These are phyloP conservation scores for Bipolaris oryzae DNA, from an alignment of 2,329 filamentous ascomycete species.

Conservation along the genomic window DNA sequence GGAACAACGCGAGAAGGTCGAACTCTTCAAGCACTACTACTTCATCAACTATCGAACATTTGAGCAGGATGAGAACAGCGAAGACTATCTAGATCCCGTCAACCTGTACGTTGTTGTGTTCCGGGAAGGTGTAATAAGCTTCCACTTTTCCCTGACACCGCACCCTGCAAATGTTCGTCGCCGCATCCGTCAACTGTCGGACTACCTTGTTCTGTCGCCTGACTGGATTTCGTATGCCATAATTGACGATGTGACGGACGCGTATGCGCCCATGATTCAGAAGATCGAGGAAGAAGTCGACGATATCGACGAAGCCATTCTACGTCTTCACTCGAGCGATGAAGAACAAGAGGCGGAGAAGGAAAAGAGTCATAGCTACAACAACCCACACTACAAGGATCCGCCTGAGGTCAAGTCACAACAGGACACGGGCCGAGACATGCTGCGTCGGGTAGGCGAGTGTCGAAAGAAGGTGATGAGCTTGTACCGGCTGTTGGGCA, in stretches of 20 bases:
- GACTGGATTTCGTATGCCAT: slow-evolving; percentile 99
- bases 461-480: slow-evolving; percentile 98
- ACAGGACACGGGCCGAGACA: slow-evolving; percentile 67
- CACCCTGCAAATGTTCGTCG: slow-evolving; percentile 95
- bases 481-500: slow-evolving; percentile 87
- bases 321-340: slow-evolving; percentile 74
- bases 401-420: slow-evolving; percentile 50
- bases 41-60: slow-evolving; percentile 99
- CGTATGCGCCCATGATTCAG: slow-evolving; percentile 90
- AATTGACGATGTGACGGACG: slow-evolving; percentile 98
- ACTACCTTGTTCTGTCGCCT: slow-evolving; percentile 89
- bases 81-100: slow-evolving; percentile 90
- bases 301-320: slow-evolving; percentile 90
- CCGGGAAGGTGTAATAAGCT: slow-evolving; percentile 90
- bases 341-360: slow-evolving; percentile 39
- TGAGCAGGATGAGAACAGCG: slow-evolving; percentile 88
- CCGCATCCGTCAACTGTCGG: slow-evolving; percentile 88
- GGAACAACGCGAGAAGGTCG: slow-evolving; percentile 96
- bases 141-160: slow-evolving; percentile 95
- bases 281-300: slow-evolving; percentile 95
- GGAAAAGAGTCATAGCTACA: slow-evolving; percentile 30
- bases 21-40: slow-evolving; percentile 96
- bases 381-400: slow-evolving; percentile 45
- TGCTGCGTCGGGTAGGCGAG: slow-evolving; percentile 90
- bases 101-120: slow-evolving; percentile 99